Evolutionary conservation across 805 yeast species (phyloP).

Genomic region (Diddensiella santjacobensis): DNA sequence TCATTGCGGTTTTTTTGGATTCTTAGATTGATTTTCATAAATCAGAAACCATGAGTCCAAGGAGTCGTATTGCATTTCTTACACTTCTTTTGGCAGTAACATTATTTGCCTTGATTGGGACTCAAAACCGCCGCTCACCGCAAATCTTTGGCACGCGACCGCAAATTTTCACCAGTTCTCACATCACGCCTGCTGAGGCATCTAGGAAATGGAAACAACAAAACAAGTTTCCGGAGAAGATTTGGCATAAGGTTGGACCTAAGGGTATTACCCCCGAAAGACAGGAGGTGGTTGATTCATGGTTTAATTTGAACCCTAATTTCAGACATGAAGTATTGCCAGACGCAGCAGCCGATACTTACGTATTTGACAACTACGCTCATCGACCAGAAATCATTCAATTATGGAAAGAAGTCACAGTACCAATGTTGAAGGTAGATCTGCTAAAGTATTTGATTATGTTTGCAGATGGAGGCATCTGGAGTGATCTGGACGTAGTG

Average conservation of each 20-base stretch:
- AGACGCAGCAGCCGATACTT: not conserved
- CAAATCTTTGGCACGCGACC: too few species aligned
- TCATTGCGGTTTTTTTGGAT: too few species aligned
- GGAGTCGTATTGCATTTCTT: too few species aligned
- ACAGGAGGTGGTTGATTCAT: not conserved
- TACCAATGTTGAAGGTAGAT: not conserved
- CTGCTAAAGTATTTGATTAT: not conserved
- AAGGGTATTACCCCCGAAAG: not conserved
- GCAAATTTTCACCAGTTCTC: too few species aligned
- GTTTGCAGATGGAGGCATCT: conserved; percentile 1
- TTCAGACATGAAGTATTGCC: not conserved
- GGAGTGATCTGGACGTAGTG: conserved; percentile 1
- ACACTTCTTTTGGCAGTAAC: too few species aligned
- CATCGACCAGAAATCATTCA: not conserved
- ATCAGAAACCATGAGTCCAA: too few species aligned
- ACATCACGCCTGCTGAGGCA: not conserved
- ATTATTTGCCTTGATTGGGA: too few species aligned
- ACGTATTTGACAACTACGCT: not conserved
- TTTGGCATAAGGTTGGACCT: conserved; percentile 1
- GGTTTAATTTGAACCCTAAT: not conserved
- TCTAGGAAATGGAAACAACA: not conserved
- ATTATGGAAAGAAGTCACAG: not conserved
- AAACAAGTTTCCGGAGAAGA: not conserved
- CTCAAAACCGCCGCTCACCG: too few species aligned
- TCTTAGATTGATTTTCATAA: too few species aligned